Evolutionary conservation across 2,329 filamentous ascomycete species (phyloP).

Genomic region (Colletotrichum plurivorum): DNA sequence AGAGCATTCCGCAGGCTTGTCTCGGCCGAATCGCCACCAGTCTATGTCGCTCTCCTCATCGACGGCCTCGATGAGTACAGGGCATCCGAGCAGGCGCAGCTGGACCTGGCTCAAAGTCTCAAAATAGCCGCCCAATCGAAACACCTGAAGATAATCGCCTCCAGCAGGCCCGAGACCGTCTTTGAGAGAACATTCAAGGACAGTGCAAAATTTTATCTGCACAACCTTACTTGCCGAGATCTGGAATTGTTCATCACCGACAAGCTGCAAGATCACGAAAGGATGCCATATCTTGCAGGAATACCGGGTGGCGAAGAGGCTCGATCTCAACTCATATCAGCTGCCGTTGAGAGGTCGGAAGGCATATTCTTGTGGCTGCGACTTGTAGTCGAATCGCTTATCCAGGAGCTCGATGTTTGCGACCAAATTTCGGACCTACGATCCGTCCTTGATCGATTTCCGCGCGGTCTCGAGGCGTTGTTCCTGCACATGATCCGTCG

Average conservation of each 20-base stretch:
- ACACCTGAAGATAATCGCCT: neutral
- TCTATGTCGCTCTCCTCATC: neutral
- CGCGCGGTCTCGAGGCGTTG: neutral
- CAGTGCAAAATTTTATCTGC: neutral
- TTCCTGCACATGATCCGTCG: conserved; percentile 8
- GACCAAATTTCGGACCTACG: neutral
- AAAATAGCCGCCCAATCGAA: neutral
- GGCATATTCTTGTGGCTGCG: conserved; percentile 4
- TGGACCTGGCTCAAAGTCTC: neutral
- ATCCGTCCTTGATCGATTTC: neutral
- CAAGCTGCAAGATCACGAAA: neutral
- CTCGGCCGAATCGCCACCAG: neutral
- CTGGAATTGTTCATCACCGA: neutral
- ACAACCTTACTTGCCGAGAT: neutral
- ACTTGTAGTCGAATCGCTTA: neutral
- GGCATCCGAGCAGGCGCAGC: neutral
- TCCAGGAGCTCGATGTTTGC: conserved; percentile 2
- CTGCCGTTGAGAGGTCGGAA: neutral
- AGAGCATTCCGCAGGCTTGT: neutral
- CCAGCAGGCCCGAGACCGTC: conserved; percentile 3
- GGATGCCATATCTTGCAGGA: neutral
- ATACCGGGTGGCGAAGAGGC: neutral
- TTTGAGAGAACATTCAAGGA: neutral
- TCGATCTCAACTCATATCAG: fast-evolving
- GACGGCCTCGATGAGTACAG: conserved; percentile 9